Conservation (phyloP, 1,139 yeast genomes). For the Groenewaldozyma sp. region DNA sequence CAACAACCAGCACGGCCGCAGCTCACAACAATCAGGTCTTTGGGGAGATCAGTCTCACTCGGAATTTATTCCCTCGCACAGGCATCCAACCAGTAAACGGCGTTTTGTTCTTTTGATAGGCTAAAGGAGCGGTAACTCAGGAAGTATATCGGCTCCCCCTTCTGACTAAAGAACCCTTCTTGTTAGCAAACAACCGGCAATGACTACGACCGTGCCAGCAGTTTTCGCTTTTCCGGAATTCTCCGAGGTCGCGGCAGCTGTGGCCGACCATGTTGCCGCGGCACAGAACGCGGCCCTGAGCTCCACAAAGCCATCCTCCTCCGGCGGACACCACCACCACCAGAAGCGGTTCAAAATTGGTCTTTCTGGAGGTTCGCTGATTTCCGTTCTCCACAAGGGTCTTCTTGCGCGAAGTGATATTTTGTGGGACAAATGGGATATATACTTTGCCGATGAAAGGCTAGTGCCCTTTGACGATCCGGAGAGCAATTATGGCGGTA, state of each 20-base stretch:
- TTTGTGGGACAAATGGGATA: slow-evolving; percentile 92
- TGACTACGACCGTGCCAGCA: slow-evolving; percentile 91
- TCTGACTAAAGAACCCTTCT: no score
- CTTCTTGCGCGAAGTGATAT: slow-evolving; percentile 63
- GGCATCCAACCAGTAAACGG: no score
- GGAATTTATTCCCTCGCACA: no score
- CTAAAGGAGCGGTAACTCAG: no score
- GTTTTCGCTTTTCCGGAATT: slow-evolving; percentile 86
- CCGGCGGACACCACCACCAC: no score
- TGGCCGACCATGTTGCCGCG: slow-evolving; percentile 81
- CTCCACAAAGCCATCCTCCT: slow-evolving; percentile 10
- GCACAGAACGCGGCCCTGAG: slow-evolving; percentile 65
- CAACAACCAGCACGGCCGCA: no score
- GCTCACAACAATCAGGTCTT: no score
- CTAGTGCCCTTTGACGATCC: slow-evolving; percentile 77
- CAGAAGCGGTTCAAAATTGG: slow-evolving; percentile 74
- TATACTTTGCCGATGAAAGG: slow-evolving; percentile 94
- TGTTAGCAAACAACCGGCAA: no score
- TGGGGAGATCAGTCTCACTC: slow-evolving; percentile 9
- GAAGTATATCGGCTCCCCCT: no score
- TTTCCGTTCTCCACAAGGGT: slow-evolving; percentile 80
- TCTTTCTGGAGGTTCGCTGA: slow-evolving; percentile 83
- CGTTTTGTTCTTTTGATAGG: no score
- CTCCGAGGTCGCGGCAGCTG: slow-evolving; percentile 87
- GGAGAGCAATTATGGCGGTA: slow-evolving; percentile 85